Evolutionary conservation across 805 yeast genomes (phyloP).

Genomic region (Tetrapisispora iriomotensis): DNA sequence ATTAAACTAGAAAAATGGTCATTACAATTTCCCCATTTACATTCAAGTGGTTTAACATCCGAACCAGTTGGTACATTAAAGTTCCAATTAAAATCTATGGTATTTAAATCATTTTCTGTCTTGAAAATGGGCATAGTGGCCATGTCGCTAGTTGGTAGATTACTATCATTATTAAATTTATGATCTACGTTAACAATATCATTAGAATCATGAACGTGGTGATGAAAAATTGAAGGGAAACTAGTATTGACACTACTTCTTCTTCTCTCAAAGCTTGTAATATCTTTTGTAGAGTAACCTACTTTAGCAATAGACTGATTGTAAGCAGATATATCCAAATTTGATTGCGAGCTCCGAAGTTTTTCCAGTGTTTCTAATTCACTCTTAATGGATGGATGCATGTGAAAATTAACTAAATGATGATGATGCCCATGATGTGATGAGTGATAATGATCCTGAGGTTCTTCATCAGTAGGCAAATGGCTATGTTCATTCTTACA

Average conservation of each 20-base stretch:
- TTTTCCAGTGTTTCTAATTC: background rate
- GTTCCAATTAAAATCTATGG: constrained; percentile 38
- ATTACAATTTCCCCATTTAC: constrained; percentile 65
- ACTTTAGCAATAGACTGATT: background rate
- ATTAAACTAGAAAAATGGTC: constrained; percentile 32
- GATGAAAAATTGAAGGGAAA: background rate
- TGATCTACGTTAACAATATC: no score
- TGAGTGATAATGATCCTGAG: constrained; percentile 8
- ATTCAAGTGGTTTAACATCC: constrained; percentile 27
- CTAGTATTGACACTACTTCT: background rate
- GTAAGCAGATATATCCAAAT: no score
- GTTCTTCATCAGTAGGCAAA: constrained; percentile 2
- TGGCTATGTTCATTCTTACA: background rate
- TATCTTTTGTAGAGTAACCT: background rate
- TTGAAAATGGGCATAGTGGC: no score
- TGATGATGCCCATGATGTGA: constrained; percentile 12
- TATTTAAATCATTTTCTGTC: constrained; percentile 5
- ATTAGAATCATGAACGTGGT: background rate
- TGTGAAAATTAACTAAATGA: constrained; percentile 7
- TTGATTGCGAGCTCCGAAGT: no score
- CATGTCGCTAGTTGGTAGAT: background rate
- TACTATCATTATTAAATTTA: background rate
- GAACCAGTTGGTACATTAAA: constrained; percentile 17
- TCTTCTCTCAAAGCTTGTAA: constrained; percentile 7
- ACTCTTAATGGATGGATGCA: constrained; percentile 3